These are phyloP conservation scores for Trametes pubescens DNA, from an alignment of 1,284 basidiomycete species.

Conservation along the genomic window DNA sequence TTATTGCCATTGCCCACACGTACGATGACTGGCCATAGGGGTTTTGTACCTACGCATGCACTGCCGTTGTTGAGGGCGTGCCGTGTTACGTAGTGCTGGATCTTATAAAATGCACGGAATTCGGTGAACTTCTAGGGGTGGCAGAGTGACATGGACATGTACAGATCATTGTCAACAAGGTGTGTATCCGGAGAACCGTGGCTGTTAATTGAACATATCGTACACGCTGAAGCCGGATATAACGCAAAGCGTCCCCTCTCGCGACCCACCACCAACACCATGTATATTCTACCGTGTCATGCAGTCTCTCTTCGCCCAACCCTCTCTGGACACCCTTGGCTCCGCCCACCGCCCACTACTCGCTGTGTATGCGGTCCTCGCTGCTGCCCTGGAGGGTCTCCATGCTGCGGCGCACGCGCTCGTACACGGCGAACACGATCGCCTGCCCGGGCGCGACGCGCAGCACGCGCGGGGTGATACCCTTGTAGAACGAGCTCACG, in stretches of 20 bases:
- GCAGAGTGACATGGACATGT: background rate
- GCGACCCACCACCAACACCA: background rate
- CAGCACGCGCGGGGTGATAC: slow-evolving; percentile 96
- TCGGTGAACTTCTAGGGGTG: background rate
- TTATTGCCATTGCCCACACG: background rate
- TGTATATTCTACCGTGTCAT: background rate
- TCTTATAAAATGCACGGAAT: background rate
- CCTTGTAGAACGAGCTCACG: slow-evolving; percentile 91
- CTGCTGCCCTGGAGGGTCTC: slow-evolving; percentile 71
- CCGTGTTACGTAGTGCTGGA: no score
- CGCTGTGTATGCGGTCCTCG: slow-evolving; percentile 69
- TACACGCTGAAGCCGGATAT: background rate
- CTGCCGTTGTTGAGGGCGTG: no score
- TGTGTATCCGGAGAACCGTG: no score
- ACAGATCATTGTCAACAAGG: no score
- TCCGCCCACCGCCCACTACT: no score
- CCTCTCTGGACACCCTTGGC: background rate
- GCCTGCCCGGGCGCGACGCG: slow-evolving; percentile 96
- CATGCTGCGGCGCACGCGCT: slow-evolving; percentile 79
- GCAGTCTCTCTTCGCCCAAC: background rate
- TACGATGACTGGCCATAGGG: background rate
- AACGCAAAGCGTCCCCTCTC: background rate
- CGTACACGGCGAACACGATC: slow-evolving; percentile 92
- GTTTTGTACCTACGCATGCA: background rate
- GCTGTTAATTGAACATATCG: background rate